These are phyloP conservation scores for Iberis pinnata DNA, from an alignment of 345 rosid species.

Conservation along the genomic window DNA sequence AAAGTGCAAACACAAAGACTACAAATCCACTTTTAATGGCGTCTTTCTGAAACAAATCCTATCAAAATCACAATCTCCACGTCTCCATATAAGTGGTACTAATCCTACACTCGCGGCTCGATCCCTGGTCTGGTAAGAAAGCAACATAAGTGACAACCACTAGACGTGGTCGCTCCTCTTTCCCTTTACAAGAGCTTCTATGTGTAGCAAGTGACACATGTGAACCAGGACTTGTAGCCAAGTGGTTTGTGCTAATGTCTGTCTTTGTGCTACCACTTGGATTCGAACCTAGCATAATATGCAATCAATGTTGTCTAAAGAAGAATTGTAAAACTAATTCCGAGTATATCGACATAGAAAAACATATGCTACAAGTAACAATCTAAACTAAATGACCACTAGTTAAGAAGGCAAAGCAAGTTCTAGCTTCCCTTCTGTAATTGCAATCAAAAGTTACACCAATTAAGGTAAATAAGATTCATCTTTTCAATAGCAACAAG, in stretches of 20 bases:
- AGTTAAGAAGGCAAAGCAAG: background rate
- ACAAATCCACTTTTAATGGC: no score
- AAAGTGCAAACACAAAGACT: background rate
- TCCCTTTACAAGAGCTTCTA: background rate
- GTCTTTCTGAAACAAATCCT: background rate
- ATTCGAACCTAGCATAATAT: no score
- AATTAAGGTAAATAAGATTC: background rate
- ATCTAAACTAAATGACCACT: background rate
- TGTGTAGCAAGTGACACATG: constrained; percentile 3
- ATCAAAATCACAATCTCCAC: background rate
- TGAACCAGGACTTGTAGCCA: background rate
- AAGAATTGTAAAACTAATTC: background rate
- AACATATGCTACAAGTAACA: background rate
- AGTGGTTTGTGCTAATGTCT: no score
- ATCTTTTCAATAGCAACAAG: background rate
- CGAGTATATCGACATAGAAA: background rate
- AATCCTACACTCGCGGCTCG: no score
- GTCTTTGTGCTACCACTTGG: background rate
- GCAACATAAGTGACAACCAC: no score
- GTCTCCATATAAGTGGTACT: constrained; percentile 2
- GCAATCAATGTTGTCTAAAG: no score
- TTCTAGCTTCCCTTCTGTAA: background rate
- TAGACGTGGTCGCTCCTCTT: no score
- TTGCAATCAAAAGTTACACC: background rate
- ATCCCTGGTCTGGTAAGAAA: no score